Percentiles rank a stretch among this genome's conserved stretches.
Evolutionary conservation across 495 filamentous ascomycete genomes (phyloP).

Genomic region (Penicillium simplicissimum): DNA sequence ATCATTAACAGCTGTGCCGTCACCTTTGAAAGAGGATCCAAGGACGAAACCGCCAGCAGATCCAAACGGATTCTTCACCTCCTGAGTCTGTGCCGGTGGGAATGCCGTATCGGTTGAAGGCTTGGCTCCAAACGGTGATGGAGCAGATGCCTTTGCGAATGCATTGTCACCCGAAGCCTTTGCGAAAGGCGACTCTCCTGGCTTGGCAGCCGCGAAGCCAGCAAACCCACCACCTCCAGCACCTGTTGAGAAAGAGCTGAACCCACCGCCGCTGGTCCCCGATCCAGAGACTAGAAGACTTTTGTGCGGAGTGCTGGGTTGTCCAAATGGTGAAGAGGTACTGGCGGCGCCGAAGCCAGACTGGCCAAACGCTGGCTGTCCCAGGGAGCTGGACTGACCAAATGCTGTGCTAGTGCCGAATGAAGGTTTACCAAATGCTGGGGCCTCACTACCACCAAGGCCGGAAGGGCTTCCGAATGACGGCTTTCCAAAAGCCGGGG

Average conservation of each 20-base stretch:
- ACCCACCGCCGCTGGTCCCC: conserved; percentile 36
- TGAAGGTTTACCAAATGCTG: conserved; percentile 54
- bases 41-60: conserved; percentile 62
- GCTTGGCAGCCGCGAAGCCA: conserved; percentile 34
- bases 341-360: conserved; percentile 51
- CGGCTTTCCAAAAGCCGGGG: conserved; percentile 41
- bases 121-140: conserved; percentile 26
- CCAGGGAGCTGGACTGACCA: conserved; percentile 23
- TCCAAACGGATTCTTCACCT: conserved; percentile 40
- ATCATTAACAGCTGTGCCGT: conserved; percentile 64
- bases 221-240: conserved; percentile 34
- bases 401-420: conserved; percentile 36
- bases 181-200: conserved; percentile 32
- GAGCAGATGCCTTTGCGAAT: conserved; percentile 13
- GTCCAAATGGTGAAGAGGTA: conserved; percentile 39
- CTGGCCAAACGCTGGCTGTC: conserved; percentile 32
- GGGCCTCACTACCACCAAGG: conserved; percentile 28
- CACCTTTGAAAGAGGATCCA: conserved; percentile 77
- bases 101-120: conserved; percentile 36
- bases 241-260: conserved; percentile 35
- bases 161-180: conserved; percentile 22
- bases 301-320: conserved; percentile 36
- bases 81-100: conserved; percentile 36
- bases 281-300: conserved; percentile 29
- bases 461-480: conserved; percentile 30